phyloP scores from a whole-genome alignment of 306 rosid genomes.

The Lathyrus oleraceus region DNA sequence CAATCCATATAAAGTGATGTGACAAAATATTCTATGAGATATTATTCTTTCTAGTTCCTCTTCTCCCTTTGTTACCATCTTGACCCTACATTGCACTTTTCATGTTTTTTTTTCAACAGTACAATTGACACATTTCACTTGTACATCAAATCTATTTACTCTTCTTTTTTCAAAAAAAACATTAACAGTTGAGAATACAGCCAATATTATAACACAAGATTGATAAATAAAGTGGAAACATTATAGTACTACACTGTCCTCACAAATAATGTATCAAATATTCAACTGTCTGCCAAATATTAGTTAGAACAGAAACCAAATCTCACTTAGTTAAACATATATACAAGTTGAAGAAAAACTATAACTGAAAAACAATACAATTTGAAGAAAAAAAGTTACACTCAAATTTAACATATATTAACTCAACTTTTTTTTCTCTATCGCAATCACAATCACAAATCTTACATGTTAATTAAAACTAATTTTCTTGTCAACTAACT shows the following conservation, averaged over 20 bases:
- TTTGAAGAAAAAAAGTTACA: slow-evolving; percentile 27
- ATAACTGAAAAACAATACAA: no score
- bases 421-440: slow-evolving; percentile 2
- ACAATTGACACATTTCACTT: slow-evolving; percentile 6
- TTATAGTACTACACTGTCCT: slow-evolving; percentile 24
- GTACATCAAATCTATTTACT: neutral
- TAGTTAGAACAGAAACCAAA: slow-evolving; percentile 32
- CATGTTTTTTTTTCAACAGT: neutral
- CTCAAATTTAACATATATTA: slow-evolving; percentile 35
- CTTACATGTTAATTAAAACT: slow-evolving; percentile 48
- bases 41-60: neutral
- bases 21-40: neutral
- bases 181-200: neutral
- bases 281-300: slow-evolving; percentile 19
- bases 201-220: neutral
- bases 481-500: slow-evolving; percentile 62
- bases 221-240: neutral
- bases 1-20: neutral
- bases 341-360: no score
- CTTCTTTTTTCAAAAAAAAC: neutral
- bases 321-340: slow-evolving; percentile 12
- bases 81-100: slow-evolving; percentile 14
- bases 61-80: neutral
- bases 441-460: slow-evolving; percentile 20
- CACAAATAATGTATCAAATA: slow-evolving; percentile 26